Base-by-base conservation (phyloP, 1,139 yeast genomes). In the Groenewaldozyma auringiensis region DNA sequence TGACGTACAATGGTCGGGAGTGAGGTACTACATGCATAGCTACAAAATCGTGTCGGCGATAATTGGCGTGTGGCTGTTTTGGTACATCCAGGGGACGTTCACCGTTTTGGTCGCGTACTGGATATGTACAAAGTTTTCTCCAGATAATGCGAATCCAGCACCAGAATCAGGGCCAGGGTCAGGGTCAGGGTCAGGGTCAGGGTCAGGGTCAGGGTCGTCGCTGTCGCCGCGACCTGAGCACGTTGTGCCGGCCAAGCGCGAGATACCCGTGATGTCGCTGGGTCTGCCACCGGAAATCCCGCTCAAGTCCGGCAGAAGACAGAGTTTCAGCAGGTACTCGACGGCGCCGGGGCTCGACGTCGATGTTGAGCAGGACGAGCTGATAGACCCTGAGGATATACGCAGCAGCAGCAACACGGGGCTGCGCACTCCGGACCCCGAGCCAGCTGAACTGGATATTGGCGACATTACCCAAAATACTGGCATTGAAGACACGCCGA, bases 1-100 rank as follows among this genome's bases (percentile, higher is more conserved):
- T 53, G 53, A 53, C 3, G 66, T 62, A 4, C 65, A 72, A 43
- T 78, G 81, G 74, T 64, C 62, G 17, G 89, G 89, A 0, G 60
- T 82, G 42, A 64, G 85, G 33, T 79, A 73, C 59, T 74, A 78
- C 49, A 59, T 83, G 59, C 74, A 72, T 46, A 67, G 72, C 42
- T 75, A 78, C 58, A 75, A 73, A 46, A 57, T 66, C 14, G 45
- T 68, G 0, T 70, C 76, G 43, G 71, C 78, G 47, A n/a, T 74
- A 1, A 35, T 74, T 8, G 87, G 86, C 1, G 73, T 75, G 1
- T 47, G 61, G 0, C 29, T 69, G 0, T 73, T 81, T 52, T 81
- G 84, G 81, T 45, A 14, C 47, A 68, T 40, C 63, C 77, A 60
- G 40, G 45, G 54, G 14, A 40, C 50, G 2, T 51, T 52, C 3